These are phyloP conservation scores for Neoascochyta sp. DNA, from an alignment of 2,329 filamentous ascomycete genomes.

Conservation along the genomic window DNA sequence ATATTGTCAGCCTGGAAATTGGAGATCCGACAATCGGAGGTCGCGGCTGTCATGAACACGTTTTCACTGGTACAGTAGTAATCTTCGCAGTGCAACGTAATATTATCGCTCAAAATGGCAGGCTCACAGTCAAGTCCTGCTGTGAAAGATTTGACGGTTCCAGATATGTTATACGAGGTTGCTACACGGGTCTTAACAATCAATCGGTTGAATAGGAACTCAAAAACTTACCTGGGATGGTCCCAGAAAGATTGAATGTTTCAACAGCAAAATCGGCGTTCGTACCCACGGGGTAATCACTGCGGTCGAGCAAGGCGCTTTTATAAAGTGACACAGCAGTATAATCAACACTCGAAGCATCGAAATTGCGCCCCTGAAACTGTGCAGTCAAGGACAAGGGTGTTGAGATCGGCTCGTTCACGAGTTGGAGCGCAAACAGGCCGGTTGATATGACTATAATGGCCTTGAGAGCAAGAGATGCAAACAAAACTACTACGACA, in stretches of 20 bases:
- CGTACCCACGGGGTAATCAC: conserved; percentile 1
- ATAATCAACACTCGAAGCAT: conserved; percentile 1
- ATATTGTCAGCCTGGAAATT: background rate
- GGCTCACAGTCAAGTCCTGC: conserved; percentile 1
- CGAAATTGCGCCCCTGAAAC: background rate
- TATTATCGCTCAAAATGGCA: background rate
- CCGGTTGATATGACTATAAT: background rate
- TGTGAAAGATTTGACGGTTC: background rate
- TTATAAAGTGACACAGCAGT: conserved; percentile 1
- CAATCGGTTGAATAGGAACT: background rate
- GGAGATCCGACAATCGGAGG: background rate
- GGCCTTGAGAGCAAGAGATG: background rate
- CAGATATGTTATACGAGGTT: background rate
- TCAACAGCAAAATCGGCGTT: conserved; percentile 1
- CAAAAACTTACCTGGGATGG: background rate
- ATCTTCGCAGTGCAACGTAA: background rate
- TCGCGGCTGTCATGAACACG: background rate
- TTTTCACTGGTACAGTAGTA: background rate
- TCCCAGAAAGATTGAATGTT: background rate
- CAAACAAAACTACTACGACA: background rate
- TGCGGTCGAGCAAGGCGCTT: background rate
- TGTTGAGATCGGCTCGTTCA: background rate
- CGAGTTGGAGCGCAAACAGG: background rate
- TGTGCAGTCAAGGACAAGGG: background rate
- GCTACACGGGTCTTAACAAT: background rate